Conservation (phyloP, 345 rosid genomes). For the Aurinia saxatilis region DNA sequence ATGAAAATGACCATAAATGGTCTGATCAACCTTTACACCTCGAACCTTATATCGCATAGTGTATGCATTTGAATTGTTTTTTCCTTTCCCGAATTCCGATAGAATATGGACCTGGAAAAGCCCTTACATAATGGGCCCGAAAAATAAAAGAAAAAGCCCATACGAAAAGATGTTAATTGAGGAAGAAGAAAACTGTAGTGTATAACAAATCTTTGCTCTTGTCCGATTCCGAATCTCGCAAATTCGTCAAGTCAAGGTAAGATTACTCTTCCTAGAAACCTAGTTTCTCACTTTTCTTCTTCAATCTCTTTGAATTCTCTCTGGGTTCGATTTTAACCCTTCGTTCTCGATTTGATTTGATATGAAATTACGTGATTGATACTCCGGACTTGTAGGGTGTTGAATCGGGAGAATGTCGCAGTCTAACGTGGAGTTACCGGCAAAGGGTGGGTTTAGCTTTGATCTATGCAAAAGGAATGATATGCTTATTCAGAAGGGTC, state of each 20-base stretch:
- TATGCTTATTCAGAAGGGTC: slow-evolving; percentile 63
- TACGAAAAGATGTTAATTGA: slow-evolving; percentile 1
- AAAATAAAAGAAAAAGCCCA: too few relatives aligned
- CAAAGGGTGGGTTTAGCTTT: slow-evolving; percentile 74
- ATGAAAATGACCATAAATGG: too few relatives aligned
- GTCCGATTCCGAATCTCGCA: slow-evolving; percentile 11
- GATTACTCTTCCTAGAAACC: background rate
- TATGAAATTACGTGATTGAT: background rate
- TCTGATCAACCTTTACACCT: too few relatives aligned
- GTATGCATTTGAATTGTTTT: too few relatives aligned
- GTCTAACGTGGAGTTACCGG: slow-evolving; percentile 39
- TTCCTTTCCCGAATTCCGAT: too few relatives aligned
- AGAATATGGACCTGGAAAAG: too few relatives aligned
- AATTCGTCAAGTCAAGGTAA: slow-evolving; percentile 4
- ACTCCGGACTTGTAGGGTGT: background rate
- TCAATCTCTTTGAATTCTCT: background rate
- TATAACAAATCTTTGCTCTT: too few relatives aligned
- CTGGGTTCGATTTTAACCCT: too few relatives aligned
- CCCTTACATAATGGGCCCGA: too few relatives aligned
- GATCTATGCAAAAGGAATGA: slow-evolving; percentile 83
- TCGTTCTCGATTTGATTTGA: background rate
- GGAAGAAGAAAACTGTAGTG: slow-evolving; percentile 24
- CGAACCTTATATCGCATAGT: too few relatives aligned
- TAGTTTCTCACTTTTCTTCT: background rate
- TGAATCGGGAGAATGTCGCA: slow-evolving; percentile 43